Evolutionary conservation across 1,284 basidiomycete genomes (phyloP).

Genomic region (Cryptococcus sp.): DNA sequence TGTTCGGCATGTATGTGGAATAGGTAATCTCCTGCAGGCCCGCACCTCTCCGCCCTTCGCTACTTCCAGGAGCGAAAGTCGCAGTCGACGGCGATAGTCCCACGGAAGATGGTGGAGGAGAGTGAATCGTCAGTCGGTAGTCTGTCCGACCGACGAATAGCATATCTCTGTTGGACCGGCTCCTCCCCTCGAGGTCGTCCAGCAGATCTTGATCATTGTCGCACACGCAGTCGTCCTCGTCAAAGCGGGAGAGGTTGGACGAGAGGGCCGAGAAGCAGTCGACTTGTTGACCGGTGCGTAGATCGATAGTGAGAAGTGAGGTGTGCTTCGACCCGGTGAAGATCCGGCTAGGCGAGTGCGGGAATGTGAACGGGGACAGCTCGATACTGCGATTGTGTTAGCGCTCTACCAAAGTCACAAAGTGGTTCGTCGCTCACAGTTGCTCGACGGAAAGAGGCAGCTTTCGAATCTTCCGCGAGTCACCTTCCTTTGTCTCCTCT

Average conservation of each 20-base stretch:
- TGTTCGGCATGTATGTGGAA: slow-evolving; percentile 52
- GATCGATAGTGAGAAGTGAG: slow-evolving; percentile 50
- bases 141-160: slow-evolving; percentile 50
- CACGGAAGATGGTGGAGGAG: slow-evolving; percentile 20
- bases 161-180: slow-evolving; percentile 33
- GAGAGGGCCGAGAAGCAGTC: slow-evolving; percentile 42
- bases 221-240: slow-evolving; percentile 13
- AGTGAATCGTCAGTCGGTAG: slow-evolving; percentile 47
- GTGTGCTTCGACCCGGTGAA: slow-evolving; percentile 53
- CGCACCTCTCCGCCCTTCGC: slow-evolving; percentile 12
- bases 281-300: slow-evolving; percentile 49
- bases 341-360: slow-evolving; percentile 46
- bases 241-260: slow-evolving; percentile 29
- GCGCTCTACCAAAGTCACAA: background rate
- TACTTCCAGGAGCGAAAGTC: slow-evolving; percentile 8
- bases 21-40: slow-evolving; percentile 48
- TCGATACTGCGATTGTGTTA: slow-evolving; percentile 43
- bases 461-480: slow-evolving; percentile 44
- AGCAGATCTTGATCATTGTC: background rate
- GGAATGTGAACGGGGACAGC: slow-evolving; percentile 51
- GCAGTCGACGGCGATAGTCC: slow-evolving; percentile 20
- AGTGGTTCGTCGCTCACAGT: slow-evolving; percentile 38
- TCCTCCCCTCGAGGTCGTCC: slow-evolving; percentile 19
- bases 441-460: slow-evolving; percentile 52
- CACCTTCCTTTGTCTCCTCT: slow-evolving; percentile 26